Conservation (phyloP, 306 rosid genomes). For the Lablab purpureus region DNA sequence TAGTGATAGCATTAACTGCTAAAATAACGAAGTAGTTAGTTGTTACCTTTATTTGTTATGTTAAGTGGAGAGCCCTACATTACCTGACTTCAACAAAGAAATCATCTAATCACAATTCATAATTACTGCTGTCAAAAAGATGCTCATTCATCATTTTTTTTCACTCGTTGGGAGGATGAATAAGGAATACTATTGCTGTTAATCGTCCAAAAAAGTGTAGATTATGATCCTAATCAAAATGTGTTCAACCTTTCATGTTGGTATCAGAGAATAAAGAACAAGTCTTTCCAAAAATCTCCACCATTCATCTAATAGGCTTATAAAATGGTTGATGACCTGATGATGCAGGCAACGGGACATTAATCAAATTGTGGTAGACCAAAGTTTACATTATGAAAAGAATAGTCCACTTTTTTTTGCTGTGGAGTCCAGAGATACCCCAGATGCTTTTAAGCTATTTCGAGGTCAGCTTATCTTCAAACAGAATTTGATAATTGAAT, state of each 20-base stretch:
- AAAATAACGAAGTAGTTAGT: neutral
- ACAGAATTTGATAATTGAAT: neutral
- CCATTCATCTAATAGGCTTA: neutral
- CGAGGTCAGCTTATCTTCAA: conserved; percentile 53
- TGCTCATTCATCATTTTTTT: neutral
- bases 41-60: neutral
- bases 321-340: conserved; percentile 27
- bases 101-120: conserved; percentile 21
- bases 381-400: conserved; percentile 56
- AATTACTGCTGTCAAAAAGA: neutral
- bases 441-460: conserved; percentile 70
- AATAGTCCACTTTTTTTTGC: conserved; percentile 65
- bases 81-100: conserved; percentile 14
- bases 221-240: conserved; percentile 14
- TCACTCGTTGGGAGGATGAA: neutral
- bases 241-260: conserved; percentile 27
- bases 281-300: conserved; percentile 17
- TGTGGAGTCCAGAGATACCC: conserved; percentile 62
- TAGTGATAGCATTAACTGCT: conserved; percentile 2
- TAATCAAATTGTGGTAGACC: conserved; percentile 72
- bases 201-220: neutral
- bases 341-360: conserved; percentile 57
- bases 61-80: conserved; percentile 14
- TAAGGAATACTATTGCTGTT: conserved; percentile 7
- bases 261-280: conserved; percentile 1